Evolutionary conservation across 345 rosid species (phyloP), one percentile per base, ranked within the genome.

Genomic region (Eutrema yunnanense): DNA sequence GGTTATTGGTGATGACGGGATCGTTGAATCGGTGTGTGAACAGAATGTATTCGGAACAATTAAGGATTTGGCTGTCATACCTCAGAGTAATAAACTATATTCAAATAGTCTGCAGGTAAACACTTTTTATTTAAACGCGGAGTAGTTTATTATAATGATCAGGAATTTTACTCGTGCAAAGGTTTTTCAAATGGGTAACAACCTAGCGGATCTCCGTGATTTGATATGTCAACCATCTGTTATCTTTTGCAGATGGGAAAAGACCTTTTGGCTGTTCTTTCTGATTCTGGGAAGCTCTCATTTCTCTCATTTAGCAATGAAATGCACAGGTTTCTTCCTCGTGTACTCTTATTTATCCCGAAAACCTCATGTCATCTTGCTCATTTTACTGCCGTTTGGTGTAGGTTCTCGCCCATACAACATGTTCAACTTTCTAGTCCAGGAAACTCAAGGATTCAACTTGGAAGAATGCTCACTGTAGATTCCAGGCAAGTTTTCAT

Each of bases 281-380:
- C 99, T 82, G 99, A 95, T 82, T 95, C 99, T n/a, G 99, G 99
- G 77, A 95, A 88, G 87, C 98, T 95, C 71, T 86, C 98, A 8
- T 83, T 95, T 75, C 97, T 95, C 66, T 40, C 90, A 58, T 95
- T 95, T 83, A 85, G 88, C 85, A 90, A 82, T 81, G 98, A 92
- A 78, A 95, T 95, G 99, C 91, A 86, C 92, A 92, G 98, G 99
- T 95, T 73, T 67, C 69, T 63, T 63, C 51, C 29, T 53, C 72
- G 30, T 67, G 53, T 57, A 38, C 37, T 63, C 62, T 27, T 74
- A 65, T 47, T 32, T 50, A 72, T 78, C 65, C 73, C 48, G 13
- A 48, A 51, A 48, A 30, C 60, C 46, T 46, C 30, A 43, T 69
- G 56, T 56, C 32, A 54, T 46, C 46, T 40, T 57, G 33, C 73